A percentile compares a stretch with the other conserved stretches of the same genome.
These are phyloP conservation scores for Eremomyces bilateralis DNA, from an alignment of 495 filamentous ascomycete species.

Conservation along the genomic window DNA sequence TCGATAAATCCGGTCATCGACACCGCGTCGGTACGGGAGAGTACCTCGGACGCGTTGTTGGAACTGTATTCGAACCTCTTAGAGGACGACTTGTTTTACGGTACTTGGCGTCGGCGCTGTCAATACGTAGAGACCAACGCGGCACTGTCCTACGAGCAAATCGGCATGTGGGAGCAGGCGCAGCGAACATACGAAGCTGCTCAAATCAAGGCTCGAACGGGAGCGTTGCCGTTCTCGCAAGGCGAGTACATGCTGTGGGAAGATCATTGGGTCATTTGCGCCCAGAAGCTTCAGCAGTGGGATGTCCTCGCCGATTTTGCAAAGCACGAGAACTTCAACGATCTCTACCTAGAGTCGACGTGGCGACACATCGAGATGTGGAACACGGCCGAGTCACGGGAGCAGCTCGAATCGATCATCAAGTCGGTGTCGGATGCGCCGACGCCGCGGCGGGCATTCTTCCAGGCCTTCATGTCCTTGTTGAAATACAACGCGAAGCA, in stretches of 20 bases:
- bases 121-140: conserved; percentile 94
- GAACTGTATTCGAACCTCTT: conserved; percentile 75
- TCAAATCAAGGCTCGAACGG: conserved; percentile 89
- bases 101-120: conserved; percentile 85
- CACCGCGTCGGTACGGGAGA: conserved; percentile 62
- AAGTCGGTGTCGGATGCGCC: conserved; percentile 94
- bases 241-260: conserved; percentile 98
- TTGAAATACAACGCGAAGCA: conserved; percentile 80
- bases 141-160: conserved; percentile 91
- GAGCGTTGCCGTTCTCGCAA: conserved; percentile 80
- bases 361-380: conserved; percentile 91
- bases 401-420: conserved; percentile 73
- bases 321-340: conserved; percentile 98
- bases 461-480: conserved; percentile 92
- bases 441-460: conserved; percentile 80
- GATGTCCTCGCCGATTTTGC: conserved; percentile 91
- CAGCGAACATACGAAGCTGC: conserved; percentile 90
- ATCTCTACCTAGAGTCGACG: conserved; percentile 81
- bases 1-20: conserved; percentile 70
- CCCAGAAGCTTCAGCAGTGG: conserved; percentile 97
- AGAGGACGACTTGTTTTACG: conserved; percentile 95
- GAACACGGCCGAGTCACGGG: conserved; percentile 62
- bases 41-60: conserved; percentile 80
- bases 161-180: conserved; percentile 97
- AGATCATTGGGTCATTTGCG: conserved; percentile 95